These are phyloP conservation scores for Fusarium setosum DNA, from an alignment of 2,329 filamentous ascomycete genomes.

Conservation along the genomic window DNA sequence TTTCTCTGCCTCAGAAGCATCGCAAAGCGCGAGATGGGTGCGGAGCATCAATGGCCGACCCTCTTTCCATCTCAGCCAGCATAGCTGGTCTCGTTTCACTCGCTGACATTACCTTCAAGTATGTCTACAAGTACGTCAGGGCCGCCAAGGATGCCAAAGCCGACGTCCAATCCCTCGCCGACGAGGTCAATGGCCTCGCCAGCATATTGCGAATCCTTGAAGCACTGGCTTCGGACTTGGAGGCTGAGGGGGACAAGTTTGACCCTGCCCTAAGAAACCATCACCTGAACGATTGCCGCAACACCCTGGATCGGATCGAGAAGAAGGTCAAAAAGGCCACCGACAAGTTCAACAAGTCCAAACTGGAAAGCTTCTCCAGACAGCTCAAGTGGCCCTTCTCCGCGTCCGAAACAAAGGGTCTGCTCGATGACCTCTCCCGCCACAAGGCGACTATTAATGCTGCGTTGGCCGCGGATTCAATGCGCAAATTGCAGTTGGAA, in stretches of 20 bases:
- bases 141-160: not conserved
- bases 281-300: not conserved
- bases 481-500: constrained; percentile 7
- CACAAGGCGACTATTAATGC: constrained; percentile 19
- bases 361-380: not conserved
- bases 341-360: not conserved
- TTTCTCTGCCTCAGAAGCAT: too few relatives aligned
- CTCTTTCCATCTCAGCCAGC: constrained; percentile 10
- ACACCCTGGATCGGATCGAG: not conserved
- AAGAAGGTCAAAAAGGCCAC: not conserved
- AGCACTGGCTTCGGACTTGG: not conserved
- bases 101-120: not conserved
- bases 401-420: not conserved
- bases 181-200: constrained; percentile 5
- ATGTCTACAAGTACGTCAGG: not conserved
- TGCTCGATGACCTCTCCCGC: constrained; percentile 18
- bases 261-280: not conserved
- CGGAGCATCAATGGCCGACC: constrained; percentile 21
- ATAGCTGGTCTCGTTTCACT: constrained; percentile 9
- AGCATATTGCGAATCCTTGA: not conserved
- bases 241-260: not conserved
- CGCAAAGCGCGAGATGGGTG: too few relatives aligned
- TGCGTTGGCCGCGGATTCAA: constrained; percentile 9
- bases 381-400: constrained; percentile 33
- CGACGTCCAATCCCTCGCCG: not conserved